Percentiles rank a stretch among this genome's conserved stretches.
Evolutionary conservation across 2,329 filamentous ascomycete genomes (phyloP).

Genomic region (Ophiostoma perfectum): DNA sequence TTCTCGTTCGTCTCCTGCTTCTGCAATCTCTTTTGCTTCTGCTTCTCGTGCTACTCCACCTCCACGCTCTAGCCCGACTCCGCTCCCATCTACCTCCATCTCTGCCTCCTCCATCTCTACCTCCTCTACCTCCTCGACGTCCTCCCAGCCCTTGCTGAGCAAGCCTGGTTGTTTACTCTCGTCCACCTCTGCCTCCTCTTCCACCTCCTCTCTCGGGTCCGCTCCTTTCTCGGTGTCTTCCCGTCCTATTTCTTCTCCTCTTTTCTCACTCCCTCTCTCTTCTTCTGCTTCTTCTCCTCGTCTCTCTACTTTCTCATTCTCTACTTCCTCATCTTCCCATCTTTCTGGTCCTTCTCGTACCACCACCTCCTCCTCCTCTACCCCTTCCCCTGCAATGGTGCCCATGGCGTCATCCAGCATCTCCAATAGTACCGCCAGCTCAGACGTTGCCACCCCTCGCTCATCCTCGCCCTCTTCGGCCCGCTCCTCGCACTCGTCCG

Average conservation of each 20-base stretch:
- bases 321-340: not conserved
- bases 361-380: conserved; percentile 11
- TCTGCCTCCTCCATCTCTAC: not conserved
- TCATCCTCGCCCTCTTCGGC: conserved; percentile 49
- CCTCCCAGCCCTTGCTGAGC: not conserved
- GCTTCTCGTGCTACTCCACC: conserved; percentile 14
- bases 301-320: conserved; percentile 12
- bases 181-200: not conserved
- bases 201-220: not conserved
- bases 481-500: conserved; percentile 44
- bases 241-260: conserved; percentile 4
- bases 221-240: not conserved
- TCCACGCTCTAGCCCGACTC: conserved; percentile 13
- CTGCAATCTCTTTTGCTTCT: not conserved
- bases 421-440: conserved; percentile 39
- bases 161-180: conserved; percentile 12
- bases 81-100: conserved; percentile 9
- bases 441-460: conserved; percentile 51
- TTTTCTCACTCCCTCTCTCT: conserved; percentile 6
- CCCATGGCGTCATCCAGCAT: conserved; percentile 40
- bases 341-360: not conserved
- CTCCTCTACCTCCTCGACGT: not conserved
- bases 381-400: conserved; percentile 28
- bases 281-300: conserved; percentile 6
- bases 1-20: not conserved